Evolutionary conservation across 805 yeast genomes (phyloP).

Genomic region (Saturnispora mendoncae): DNA sequence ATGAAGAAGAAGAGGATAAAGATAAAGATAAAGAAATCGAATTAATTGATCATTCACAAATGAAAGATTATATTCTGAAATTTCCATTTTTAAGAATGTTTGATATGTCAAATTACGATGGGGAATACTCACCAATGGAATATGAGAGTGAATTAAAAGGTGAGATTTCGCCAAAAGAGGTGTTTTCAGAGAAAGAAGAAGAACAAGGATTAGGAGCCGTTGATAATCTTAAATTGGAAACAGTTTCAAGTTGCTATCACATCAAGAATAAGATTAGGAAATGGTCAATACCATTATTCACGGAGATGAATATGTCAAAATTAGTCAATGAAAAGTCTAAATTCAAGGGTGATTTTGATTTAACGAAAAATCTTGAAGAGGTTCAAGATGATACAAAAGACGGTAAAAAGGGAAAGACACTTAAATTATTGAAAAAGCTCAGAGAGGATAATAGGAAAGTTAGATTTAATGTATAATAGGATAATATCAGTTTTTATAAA

Average conservation of each 20-base stretch:
- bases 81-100: conserved; percentile 38
- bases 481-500: too few relatives aligned
- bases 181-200: conserved; percentile 3
- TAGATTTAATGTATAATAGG: conserved; percentile 15
- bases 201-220: too few relatives aligned
- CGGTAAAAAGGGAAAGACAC: conserved; percentile 4
- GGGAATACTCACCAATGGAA: conserved; percentile 12
- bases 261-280: conserved; percentile 7
- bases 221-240: conserved; percentile 16
- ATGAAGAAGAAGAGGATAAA: conserved; percentile 17
- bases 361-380: conserved; percentile 7
- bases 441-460: conserved; percentile 16
- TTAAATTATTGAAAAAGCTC: conserved; percentile 13
- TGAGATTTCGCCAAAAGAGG: neutral
- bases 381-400: conserved; percentile 9
- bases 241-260: conserved; percentile 14
- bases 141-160: conserved; percentile 16
- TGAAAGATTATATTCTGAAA: conserved; percentile 45
- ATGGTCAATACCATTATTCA: conserved; percentile 34
- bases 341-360: conserved; percentile 8
- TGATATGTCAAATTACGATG: conserved; percentile 28
- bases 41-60: conserved; percentile 51
- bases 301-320: conserved; percentile 24
- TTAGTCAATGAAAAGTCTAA: conserved; percentile 14
- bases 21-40: conserved; percentile 25